Percentiles rank a stretch among this genome's conserved stretches.
Evolutionary conservation across 306 rosid species (phyloP).

Genomic region (Adenanthera pavonina): DNA sequence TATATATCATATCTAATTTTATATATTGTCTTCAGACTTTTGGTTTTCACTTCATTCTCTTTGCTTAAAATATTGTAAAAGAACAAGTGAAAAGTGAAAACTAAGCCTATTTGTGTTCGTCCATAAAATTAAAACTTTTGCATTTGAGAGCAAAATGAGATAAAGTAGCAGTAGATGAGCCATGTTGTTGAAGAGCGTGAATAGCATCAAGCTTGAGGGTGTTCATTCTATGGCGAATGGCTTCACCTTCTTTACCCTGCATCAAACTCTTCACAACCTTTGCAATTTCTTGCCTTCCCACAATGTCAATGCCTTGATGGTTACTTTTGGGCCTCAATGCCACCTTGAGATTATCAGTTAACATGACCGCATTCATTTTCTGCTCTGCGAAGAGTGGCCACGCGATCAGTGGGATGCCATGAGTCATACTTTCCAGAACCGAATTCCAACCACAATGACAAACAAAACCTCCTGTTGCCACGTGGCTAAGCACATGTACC

Average conservation of each 20-base stretch:
- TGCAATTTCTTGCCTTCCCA: neutral
- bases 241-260: neutral
- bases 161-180: neutral
- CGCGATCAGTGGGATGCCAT: constrained; percentile 45
- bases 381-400: constrained; percentile 52
- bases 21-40: too few species aligned
- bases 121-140: neutral
- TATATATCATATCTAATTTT: too few species aligned
- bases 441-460: constrained; percentile 56
- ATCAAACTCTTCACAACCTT: neutral
- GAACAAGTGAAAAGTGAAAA: neutral
- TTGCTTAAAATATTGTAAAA: too few species aligned
- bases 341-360: neutral
- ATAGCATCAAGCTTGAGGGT: neutral
- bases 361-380: constrained; percentile 40
- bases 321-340: neutral
- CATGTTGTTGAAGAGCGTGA: neutral
- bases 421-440: constrained; percentile 35
- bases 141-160: constrained; percentile 5
- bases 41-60: too few species aligned
- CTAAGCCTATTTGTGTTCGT: neutral
- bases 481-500: constrained; percentile 38
- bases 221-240: neutral
- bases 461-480: constrained; percentile 37
- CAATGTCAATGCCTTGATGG: neutral